Evolutionary conservation across 768 basidiomycete species (phyloP), one percentile per base, ranked within the genome.

Genomic region (Naganishia friedmannii): DNA sequence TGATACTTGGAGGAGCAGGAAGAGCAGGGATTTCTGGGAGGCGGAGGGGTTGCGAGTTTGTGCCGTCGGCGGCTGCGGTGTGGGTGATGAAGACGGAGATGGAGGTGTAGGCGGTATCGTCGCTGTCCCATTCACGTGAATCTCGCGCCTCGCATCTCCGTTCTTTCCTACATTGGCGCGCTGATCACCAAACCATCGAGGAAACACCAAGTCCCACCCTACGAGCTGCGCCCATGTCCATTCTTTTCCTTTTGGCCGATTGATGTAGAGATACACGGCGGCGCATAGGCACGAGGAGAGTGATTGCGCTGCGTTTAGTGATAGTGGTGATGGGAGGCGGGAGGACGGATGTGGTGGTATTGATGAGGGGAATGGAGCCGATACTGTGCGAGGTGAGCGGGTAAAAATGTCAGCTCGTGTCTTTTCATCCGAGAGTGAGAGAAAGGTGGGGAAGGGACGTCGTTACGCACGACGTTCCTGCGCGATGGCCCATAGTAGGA

Each of bases 401-500:
- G 26, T 42, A 13, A 5, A 53, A 26, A 17, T 46, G 46, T 8
- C 31, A 29, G 34, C 8, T n/a, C 4, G 42, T 13, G 42, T 5
- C 2, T 8, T 42, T 8, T 5, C 9, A 15, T 37, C 34, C 12
- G 34, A 8, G 42, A 15, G 15, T 2, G 42, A 42, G 15, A 15
- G 7, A 42, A 15, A 15, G 42, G 15, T 8, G 2, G 15, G 42
- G 9, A 42, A 10, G 34, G 12, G 42, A 21, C 2, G 23, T 37
- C 26, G 31, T 15, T 23, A 74, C 65, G 82, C 87, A 96, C 94
- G 80, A 81, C 94, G 85, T 83, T 98, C 96, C 83, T 99, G 96
- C 10, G 92, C 91, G 53, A 94, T 87, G 13, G 91, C 93, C 92
- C 92, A 92, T 60, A 92, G 80, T 74, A 97, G 84, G 80, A 96